A percentile compares a stretch with the other conserved stretches of the same genome.
Evolutionary conservation across 2,329 filamentous ascomycete species (phyloP).

Genomic region (Tolypocladium nubicola): DNA sequence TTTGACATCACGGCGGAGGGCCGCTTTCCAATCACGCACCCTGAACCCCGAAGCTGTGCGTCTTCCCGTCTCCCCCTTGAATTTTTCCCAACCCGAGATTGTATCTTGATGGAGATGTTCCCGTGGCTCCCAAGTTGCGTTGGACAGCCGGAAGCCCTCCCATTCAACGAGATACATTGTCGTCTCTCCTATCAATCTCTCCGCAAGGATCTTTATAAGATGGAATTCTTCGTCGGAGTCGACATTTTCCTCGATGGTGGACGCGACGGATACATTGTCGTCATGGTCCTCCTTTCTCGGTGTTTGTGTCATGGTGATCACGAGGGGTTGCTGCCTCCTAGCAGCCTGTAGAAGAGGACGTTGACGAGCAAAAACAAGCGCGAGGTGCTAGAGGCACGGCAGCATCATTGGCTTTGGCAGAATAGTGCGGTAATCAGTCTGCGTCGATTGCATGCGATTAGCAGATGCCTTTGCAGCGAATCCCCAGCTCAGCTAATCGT

Average conservation of each 20-base stretch:
- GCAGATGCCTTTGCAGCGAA: not conserved
- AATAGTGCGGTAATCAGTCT: not conserved
- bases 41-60: slow-evolving; percentile 25
- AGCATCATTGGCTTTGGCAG: not conserved
- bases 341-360: not conserved
- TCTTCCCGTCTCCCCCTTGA: slow-evolving; percentile 22
- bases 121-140: slow-evolving; percentile 40
- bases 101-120: slow-evolving; percentile 29
- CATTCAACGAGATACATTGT: slow-evolving; percentile 25
- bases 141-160: slow-evolving; percentile 21
- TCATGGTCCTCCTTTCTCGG: not conserved
- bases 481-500: not conserved
- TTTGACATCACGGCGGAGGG: slow-evolving; percentile 13
- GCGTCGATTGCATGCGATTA: too few relatives aligned
- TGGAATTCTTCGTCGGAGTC: slow-evolving; percentile 35
- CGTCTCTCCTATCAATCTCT: slow-evolving; percentile 20
- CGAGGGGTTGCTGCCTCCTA: not conserved
- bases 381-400: not conserved
- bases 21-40: slow-evolving; percentile 24
- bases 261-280: slow-evolving; percentile 20
- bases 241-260: slow-evolving; percentile 18
- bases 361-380: not conserved
- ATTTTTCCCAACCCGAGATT: slow-evolving; percentile 30
- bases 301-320: not conserved
- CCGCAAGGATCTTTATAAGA: slow-evolving; percentile 41